Base-by-base conservation (phyloP, 345 rosid species). In the Sonneratia alba region DNA sequence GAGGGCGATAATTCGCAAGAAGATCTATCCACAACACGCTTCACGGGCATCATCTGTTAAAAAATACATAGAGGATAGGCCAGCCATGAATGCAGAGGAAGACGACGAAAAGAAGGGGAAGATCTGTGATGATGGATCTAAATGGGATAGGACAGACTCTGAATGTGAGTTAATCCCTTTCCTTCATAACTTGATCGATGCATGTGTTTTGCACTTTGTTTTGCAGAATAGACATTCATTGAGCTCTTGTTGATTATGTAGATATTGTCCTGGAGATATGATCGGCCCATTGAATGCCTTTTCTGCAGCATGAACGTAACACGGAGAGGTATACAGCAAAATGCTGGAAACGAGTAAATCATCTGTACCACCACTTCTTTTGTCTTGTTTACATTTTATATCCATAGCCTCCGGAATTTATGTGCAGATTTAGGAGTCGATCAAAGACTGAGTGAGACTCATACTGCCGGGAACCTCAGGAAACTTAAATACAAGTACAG, bases 91-190 rank as follows among this genome's bases (percentile, higher is more conserved):
- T 49, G 83, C 56, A 66, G 79, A 72, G 53, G 69, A 86, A n/a
- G 88, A 83, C 45, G 85, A 79, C 65, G 82, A 79, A 49, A 78
- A 72, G 40, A 69, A 77, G 57, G 75, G 81, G 40, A 86, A 80
- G 74, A 82, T 59, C 18, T 37, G 73, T 27, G 88, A 91, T 27
- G 88, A 91, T 67, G 91, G 93, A 47, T 78, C 77, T 53, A 94
- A 91, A 87, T 91, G 98, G 98, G 97, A 83, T 77, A 91, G 87
- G 77, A 93, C 96, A 45, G 96, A 93, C 84, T 87, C 97, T 68
- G 98, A 93, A 66, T 93, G 97, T 93, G 80, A 88, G 97, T 79
- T 70, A 40, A n/a, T 21, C 43, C 34, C 32, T 40, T 22, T 43
- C 55, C 34, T 43, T 21, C 19, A n/a, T 27, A 42, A 8, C n/a